A percentile compares a stretch with the other conserved stretches of the same genome.
Evolutionary conservation across 2,329 filamentous ascomycete species (phyloP).

Genomic region (Epichloe amarillans): DNA sequence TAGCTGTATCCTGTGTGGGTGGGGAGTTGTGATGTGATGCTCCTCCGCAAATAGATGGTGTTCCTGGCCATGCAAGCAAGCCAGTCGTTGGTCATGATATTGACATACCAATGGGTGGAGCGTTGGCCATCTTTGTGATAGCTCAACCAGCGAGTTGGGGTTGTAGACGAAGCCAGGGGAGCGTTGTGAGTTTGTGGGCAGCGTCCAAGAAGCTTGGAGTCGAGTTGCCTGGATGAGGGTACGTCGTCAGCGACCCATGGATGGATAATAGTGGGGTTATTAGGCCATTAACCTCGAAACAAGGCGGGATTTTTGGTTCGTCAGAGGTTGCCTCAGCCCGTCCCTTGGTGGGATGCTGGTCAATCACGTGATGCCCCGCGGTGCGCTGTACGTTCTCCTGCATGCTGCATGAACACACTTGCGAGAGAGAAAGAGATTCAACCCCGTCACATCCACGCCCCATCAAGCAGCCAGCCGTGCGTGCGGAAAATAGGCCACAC

Average conservation of each 20-base stretch:
- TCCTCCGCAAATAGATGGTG: not conserved
- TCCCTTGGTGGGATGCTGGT: not conserved
- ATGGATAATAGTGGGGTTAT: constrained; percentile 15
- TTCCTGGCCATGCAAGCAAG: not conserved
- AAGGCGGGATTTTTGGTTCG: no score
- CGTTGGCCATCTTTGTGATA: constrained; percentile 33
- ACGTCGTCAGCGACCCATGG: constrained; percentile 6
- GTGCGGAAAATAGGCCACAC: no score
- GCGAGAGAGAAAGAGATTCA: no score
- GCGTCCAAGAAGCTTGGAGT: constrained; percentile 1
- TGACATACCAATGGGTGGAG: constrained; percentile 40
- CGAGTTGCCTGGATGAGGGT: not conserved
- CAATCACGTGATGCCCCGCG: constrained; percentile 27
- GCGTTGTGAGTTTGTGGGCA: constrained; percentile 6
- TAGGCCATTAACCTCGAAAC: not conserved
- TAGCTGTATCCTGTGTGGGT: constrained; percentile 1
- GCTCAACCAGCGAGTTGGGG: constrained; percentile 5
- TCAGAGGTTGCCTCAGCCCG: no score
- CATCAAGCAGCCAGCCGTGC: no score
- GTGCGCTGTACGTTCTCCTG: not conserved
- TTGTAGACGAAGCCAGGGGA: not conserved
- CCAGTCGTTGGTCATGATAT: constrained; percentile 10
- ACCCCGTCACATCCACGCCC: no score
- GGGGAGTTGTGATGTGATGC: not conserved
- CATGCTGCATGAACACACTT: no score